Percentiles rank a stretch among this genome's conserved stretches.
phyloP scores from a whole-genome alignment of 441 rosid genomes.

The Pelargonium citronellum region DNA sequence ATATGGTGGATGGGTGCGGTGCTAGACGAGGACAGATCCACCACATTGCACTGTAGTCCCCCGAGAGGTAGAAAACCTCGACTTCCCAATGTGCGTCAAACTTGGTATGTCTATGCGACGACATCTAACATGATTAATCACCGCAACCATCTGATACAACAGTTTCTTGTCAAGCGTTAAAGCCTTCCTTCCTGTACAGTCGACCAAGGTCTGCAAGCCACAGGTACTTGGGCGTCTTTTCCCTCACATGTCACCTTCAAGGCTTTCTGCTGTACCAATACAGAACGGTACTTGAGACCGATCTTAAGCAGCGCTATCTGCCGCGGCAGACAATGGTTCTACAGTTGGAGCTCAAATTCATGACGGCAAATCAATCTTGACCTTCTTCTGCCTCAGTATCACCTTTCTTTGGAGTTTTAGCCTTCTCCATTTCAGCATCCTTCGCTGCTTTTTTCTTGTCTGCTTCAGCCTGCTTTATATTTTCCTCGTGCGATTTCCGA shows the following conservation, averaged over 20 bases:
- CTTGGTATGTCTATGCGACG: too few relatives aligned
- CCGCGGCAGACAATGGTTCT: slow-evolving; percentile 16
- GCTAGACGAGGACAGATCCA: too few relatives aligned
- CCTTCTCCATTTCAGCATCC: slow-evolving; percentile 81
- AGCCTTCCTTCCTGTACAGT: slow-evolving; percentile 15
- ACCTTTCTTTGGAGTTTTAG: slow-evolving; percentile 53
- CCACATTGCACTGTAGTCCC: too few relatives aligned
- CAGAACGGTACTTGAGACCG: background rate
- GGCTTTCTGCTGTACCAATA: slow-evolving; percentile 20
- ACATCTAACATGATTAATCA: too few relatives aligned
- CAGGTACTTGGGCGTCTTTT: slow-evolving; percentile 15
- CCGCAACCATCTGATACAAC: too few relatives aligned
- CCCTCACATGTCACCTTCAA: slow-evolving; percentile 19
- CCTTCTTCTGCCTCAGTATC: slow-evolving; percentile 30
- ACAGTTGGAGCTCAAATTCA: slow-evolving; percentile 18
- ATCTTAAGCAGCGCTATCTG: slow-evolving; percentile 11
- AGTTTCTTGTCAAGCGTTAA: slow-evolving; percentile 10
- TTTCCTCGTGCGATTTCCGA: slow-evolving; percentile 91
- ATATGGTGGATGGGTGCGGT: too few relatives aligned
- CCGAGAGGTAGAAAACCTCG: too few relatives aligned
- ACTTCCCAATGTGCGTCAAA: too few relatives aligned
- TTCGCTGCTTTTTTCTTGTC: slow-evolving; percentile 87
- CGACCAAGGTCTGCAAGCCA: slow-evolving; percentile 20
- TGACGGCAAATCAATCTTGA: slow-evolving; percentile 25
- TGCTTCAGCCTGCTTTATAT: slow-evolving; percentile 75